Conservation (phyloP, 306 rosid genomes). For the Casuarina equisetifolia region DNA sequence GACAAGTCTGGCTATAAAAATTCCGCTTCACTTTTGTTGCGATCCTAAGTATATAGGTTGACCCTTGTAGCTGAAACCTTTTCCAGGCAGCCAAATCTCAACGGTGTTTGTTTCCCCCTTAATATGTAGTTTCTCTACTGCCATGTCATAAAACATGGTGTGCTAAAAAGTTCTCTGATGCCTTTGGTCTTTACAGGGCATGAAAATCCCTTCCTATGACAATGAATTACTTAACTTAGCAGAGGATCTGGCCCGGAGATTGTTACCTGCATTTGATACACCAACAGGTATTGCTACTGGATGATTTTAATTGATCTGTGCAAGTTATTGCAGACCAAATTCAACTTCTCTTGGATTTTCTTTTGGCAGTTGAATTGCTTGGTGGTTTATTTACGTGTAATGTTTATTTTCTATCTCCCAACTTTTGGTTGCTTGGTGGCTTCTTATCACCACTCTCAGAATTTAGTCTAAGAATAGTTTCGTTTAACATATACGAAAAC, state of each 20-base stretch:
- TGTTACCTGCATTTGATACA: slow-evolving; percentile 95
- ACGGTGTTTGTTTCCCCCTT: background rate
- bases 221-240: slow-evolving; percentile 80
- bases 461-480: background rate
- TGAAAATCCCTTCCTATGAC: slow-evolving; percentile 79
- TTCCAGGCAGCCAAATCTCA: background rate
- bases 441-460: slow-evolving; percentile 9
- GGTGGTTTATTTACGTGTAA: background rate
- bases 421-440: slow-evolving; percentile 20
- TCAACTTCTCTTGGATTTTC: slow-evolving; percentile 5
- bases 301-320: slow-evolving; percentile 5
- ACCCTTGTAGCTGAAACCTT: background rate
- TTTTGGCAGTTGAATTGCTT: slow-evolving; percentile 1
- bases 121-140: background rate
- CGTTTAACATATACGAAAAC: background rate
- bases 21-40: background rate
- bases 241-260: slow-evolving; percentile 86
- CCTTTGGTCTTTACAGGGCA: slow-evolving; percentile 50
- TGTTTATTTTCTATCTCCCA: background rate
- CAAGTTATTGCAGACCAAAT: slow-evolving; percentile 9
- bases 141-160: background rate
- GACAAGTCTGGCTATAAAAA: background rate
- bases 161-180: background rate
- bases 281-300: slow-evolving; percentile 71
- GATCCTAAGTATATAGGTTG: background rate